These are phyloP conservation scores for Flaveria trinervia DNA, from an alignment of 129 eudicot genomes.

Conservation along the genomic window DNA sequence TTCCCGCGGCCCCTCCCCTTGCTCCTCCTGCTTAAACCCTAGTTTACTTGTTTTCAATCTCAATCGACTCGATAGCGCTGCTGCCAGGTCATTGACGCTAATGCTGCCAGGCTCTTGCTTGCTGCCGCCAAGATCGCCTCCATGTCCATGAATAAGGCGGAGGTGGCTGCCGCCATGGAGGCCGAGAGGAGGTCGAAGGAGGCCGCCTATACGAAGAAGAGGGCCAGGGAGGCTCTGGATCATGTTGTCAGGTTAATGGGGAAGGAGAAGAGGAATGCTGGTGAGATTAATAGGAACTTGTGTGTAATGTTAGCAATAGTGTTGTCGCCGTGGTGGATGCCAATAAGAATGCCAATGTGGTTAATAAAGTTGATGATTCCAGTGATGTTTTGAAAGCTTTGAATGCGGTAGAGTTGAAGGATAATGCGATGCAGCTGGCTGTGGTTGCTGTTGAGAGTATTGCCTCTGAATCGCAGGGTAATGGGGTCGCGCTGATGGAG, in stretches of 20 bases:
- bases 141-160: conserved; percentile 59
- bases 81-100: conserved; percentile 43
- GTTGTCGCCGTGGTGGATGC: neutral
- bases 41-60: conserved; percentile 46
- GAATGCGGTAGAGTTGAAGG: conserved; percentile 72
- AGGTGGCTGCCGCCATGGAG: conserved; percentile 46
- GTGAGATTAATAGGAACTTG: conserved; percentile 32
- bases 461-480: conserved; percentile 18
- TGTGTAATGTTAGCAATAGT: neutral
- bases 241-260: conserved; percentile 47
- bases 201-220: conserved; percentile 58
- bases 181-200: conserved; percentile 67
- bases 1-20: conserved; percentile 41
- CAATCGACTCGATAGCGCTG: conserved; percentile 28
- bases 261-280: conserved; percentile 43
- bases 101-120: conserved; percentile 50
- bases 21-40: conserved; percentile 61
- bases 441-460: neutral
- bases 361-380: conserved; percentile 44
- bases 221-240: conserved; percentile 68
- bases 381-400: conserved; percentile 54
- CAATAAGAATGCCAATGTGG: conserved; percentile 1
- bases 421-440: conserved; percentile 23
- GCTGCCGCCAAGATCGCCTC: conserved; percentile 65
- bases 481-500: conserved; percentile 38